phyloP scores from a whole-genome alignment of 2,329 filamentous ascomycete genomes.

The Verticillium zaregamsianum region DNA sequence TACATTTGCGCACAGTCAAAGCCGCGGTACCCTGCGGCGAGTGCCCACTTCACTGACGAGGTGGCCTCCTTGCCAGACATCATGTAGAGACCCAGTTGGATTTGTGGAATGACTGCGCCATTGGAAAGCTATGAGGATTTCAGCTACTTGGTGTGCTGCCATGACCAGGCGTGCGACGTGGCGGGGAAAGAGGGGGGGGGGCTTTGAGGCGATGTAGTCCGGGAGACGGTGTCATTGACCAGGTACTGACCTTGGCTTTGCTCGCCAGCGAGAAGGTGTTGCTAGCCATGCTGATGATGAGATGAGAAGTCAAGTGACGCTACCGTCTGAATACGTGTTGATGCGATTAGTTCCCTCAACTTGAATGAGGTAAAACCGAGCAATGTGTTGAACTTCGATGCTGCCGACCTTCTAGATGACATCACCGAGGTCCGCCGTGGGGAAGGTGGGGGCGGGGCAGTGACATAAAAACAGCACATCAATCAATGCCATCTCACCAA shows the following conservation, averaged over 20 bases:
- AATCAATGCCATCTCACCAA: background rate
- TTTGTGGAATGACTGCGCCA: conserved; percentile 62
- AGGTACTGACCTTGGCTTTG: background rate
- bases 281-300: background rate
- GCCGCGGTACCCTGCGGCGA: conserved; percentile 48
- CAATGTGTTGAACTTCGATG: background rate
- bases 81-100: conserved; percentile 72
- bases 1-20: conserved; percentile 54
- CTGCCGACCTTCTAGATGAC: background rate
- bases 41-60: conserved; percentile 51
- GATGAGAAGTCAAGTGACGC: too few relatives aligned
- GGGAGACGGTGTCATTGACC: too few relatives aligned
- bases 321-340: background rate
- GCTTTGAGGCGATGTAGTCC: too few relatives aligned
- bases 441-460: background rate
- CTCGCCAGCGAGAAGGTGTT: background rate
- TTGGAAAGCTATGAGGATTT: conserved; percentile 48
- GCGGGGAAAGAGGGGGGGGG: background rate
- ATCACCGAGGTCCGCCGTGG: background rate
- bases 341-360: background rate
- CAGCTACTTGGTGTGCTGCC: background rate
- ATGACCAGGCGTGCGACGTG: background rate
- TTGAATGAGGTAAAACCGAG: background rate
- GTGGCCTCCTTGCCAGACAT: conserved; percentile 59
- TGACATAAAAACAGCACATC: background rate